These are phyloP conservation scores for Colletotrichum somersetense DNA, from an alignment of 2,329 filamentous ascomycete genomes.

Conservation along the genomic window DNA sequence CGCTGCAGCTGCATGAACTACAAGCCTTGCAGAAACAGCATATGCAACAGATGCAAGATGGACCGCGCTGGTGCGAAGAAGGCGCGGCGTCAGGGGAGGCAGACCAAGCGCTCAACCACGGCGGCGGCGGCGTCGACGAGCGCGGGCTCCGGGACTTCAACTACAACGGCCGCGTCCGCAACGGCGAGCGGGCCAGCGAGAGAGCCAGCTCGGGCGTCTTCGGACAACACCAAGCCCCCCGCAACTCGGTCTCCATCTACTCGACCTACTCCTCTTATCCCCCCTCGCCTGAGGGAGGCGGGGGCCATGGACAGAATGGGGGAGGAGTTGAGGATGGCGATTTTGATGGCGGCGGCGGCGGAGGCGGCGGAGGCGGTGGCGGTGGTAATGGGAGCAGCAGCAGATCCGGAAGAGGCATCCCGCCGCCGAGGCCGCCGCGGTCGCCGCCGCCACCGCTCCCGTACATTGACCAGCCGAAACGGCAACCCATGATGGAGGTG, in stretches of 20 bases:
- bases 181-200: conserved; percentile 25
- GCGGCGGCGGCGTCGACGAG: conserved; percentile 10
- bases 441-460: conserved; percentile 15
- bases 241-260: conserved; percentile 27
- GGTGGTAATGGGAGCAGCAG: too few species aligned
- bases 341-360: background rate
- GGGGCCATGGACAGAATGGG: background rate
- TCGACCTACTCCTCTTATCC: conserved; percentile 32
- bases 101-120: background rate
- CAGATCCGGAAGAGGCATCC: background rate
- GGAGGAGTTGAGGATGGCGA: background rate
- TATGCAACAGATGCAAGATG: conserved; percentile 10
- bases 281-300: conserved; percentile 16
- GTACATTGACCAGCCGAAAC: conserved; percentile 15
- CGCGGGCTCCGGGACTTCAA: conserved; percentile 37
- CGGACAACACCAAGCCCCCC: conserved; percentile 19
- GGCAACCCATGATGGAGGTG: conserved; percentile 12
- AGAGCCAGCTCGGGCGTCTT: conserved; percentile 29
- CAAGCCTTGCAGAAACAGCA: conserved; percentile 29
- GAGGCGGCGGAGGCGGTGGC: too few species aligned
- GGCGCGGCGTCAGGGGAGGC: background rate
- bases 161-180: conserved; percentile 40
- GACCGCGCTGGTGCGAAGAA: background rate
- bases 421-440: conserved; percentile 1
- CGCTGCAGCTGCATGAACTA: conserved; percentile 32